A percentile compares a stretch with the other conserved stretches of the same genome.
Conservation (phyloP, 768 basidiomycete genomes). For the Naganishia vishniacii region DNA sequence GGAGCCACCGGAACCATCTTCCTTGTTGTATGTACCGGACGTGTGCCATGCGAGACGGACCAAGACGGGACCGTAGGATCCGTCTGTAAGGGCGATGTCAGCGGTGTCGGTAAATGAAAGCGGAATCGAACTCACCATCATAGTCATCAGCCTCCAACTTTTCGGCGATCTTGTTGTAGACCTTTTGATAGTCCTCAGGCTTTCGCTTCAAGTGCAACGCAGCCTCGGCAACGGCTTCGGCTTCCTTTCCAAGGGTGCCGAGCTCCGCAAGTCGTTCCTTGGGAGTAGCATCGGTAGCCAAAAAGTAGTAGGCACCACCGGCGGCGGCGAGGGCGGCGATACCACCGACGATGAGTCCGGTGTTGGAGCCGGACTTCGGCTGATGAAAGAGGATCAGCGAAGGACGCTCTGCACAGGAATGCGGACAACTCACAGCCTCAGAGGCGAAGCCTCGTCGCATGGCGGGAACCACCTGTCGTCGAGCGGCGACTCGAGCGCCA, state of each 20-base stretch:
- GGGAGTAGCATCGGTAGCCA: constrained; percentile 53
- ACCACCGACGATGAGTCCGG: constrained; percentile 54
- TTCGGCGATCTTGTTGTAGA: constrained; percentile 84
- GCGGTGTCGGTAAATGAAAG: not conserved
- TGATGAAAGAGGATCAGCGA: constrained; percentile 28
- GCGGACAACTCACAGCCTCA: constrained; percentile 12
- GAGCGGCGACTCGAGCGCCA: constrained; percentile 12
- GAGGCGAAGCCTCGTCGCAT: constrained; percentile 12
- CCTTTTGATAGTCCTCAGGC: constrained; percentile 88
- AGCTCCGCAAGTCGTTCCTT: constrained; percentile 56
- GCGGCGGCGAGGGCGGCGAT: constrained; percentile 60
- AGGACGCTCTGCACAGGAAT: not conserved
- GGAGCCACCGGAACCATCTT: constrained; percentile 55
- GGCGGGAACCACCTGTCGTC: constrained; percentile 19
- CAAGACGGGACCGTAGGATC: constrained; percentile 63
- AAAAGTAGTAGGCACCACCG: constrained; percentile 63
- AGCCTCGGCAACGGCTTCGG: constrained; percentile 56
- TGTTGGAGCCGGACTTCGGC: constrained; percentile 33
- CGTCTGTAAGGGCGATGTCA: constrained; percentile 31
- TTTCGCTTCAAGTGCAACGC: constrained; percentile 59
- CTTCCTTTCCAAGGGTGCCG: constrained; percentile 61
- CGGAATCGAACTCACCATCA: constrained; percentile 60
- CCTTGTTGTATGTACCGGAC: constrained; percentile 78
- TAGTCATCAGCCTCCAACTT: constrained; percentile 67
- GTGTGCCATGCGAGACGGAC: constrained; percentile 90